phyloP scores from a whole-genome alignment of 1,139 yeast species.

The Nakaseomyces bracarensis region DNA sequence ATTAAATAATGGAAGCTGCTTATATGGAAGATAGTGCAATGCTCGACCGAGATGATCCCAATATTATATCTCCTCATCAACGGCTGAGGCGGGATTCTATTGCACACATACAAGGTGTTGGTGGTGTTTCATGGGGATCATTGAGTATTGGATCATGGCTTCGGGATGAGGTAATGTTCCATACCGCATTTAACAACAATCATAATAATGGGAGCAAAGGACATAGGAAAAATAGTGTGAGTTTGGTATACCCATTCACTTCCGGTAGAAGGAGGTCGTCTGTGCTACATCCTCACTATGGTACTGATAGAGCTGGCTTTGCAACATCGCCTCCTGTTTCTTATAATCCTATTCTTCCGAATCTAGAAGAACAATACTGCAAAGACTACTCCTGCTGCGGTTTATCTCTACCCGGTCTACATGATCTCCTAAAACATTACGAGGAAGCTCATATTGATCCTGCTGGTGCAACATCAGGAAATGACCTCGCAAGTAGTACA shows the following conservation, averaged over 20 bases:
- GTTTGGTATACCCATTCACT: neutral
- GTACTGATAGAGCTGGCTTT: neutral
- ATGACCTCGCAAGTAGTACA: neutral
- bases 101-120: conserved; percentile 96
- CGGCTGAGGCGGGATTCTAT: conserved; percentile 68
- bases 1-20: neutral
- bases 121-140: conserved; percentile 96
- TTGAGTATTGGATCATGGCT: conserved; percentile 93
- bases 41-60: neutral
- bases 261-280: conserved; percentile 3
- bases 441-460: conserved; percentile 79
- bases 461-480: neutral
- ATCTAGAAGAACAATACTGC: conserved; percentile 90
- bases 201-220: neutral
- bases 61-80: conserved; percentile 1
- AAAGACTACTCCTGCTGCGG: conserved; percentile 97
- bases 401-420: conserved; percentile 79
- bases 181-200: conserved; percentile 10
- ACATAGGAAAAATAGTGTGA: conserved; percentile 1
- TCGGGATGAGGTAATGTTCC: conserved; percentile 71
- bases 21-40: conserved; percentile 4
- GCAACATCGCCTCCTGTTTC: conserved; percentile 8
- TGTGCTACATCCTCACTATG: conserved; percentile 1
- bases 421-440: conserved; percentile 85
- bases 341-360: conserved; percentile 48